Conservation (phyloP, 495 filamentous ascomycete species). For the Cercophora sp. region DNA sequence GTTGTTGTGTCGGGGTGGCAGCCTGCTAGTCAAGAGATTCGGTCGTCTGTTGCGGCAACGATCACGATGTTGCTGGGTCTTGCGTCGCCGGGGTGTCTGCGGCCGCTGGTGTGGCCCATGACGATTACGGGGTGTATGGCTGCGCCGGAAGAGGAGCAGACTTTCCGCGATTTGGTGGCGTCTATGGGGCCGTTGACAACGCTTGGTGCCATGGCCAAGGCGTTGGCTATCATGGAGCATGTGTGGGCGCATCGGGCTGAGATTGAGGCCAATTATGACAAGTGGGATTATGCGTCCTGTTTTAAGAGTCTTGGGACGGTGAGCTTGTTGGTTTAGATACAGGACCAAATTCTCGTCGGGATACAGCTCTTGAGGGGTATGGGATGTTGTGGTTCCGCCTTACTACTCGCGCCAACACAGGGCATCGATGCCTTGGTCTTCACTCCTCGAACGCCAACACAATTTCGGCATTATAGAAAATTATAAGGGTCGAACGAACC, state of each 20-base stretch:
- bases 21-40: conserved; percentile 38
- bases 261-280: conserved; percentile 26
- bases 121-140: conserved; percentile 52
- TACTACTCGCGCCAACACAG: background rate
- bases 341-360: background rate
- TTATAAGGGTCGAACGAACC: too few species aligned
- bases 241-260: conserved; percentile 43
- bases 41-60: conserved; percentile 30
- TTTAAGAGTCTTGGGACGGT: conserved; percentile 35
- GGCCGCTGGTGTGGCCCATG: conserved; percentile 49
- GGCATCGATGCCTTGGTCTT: too few species aligned
- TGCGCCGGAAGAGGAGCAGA: conserved; percentile 35
- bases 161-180: conserved; percentile 37
- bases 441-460: too few species aligned
- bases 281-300: conserved; percentile 38
- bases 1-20: conserved; percentile 54
- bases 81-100: conserved; percentile 23
- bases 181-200: conserved; percentile 36
- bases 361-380: background rate
- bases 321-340: conserved; percentile 35
- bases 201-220: conserved; percentile 45
- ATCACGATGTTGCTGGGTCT: conserved; percentile 32
- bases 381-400: too few species aligned
- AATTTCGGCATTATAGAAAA: too few species aligned
- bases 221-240: conserved; percentile 47